phyloP scores from a whole-genome alignment of 2,329 filamentous ascomycete species.

The Arthrinium puccinioides region DNA sequence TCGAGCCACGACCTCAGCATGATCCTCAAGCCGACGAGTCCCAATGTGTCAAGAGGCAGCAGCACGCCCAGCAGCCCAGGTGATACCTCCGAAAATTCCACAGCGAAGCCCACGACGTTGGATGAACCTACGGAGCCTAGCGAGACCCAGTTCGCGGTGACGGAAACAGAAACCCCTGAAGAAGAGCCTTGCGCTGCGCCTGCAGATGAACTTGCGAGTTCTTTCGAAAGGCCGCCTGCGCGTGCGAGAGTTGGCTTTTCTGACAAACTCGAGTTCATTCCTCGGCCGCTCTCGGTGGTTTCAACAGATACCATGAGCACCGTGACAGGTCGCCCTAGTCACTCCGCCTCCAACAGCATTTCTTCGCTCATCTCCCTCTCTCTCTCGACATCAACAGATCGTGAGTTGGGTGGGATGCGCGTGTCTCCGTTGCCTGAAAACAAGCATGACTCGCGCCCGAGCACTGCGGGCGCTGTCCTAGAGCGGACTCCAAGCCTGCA shows the following conservation, averaged over 20 bases:
- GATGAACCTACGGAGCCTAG: background rate
- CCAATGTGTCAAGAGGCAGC: conserved; percentile 45
- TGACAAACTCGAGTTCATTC: conserved; percentile 76
- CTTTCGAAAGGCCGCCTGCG: conserved; percentile 28
- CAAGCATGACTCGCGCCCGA: conserved; percentile 49
- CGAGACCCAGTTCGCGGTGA: conserved; percentile 1
- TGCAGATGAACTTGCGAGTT: conserved; percentile 12
- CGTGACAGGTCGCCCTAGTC: conserved; percentile 58
- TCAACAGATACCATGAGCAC: conserved; percentile 81
- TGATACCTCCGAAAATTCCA: conserved; percentile 29
- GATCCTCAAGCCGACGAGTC: conserved; percentile 54
- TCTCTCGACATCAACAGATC: conserved; percentile 33
- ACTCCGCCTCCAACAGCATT: conserved; percentile 72
- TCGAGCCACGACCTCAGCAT: conserved; percentile 74
- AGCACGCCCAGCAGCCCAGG: conserved; percentile 60
- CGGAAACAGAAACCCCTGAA: conserved; percentile 11
- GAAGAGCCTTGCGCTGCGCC: conserved; percentile 13
- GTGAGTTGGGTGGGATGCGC: conserved; percentile 28
- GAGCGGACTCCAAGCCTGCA: conserved; percentile 39
- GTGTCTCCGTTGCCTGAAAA: conserved; percentile 33
- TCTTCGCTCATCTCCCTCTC: conserved; percentile 65
- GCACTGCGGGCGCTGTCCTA: conserved; percentile 64
- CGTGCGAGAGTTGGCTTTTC: conserved; percentile 74
- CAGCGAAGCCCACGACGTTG: conserved; percentile 7
- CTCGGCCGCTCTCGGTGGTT: conserved; percentile 73